Evolutionary conservation across 495 filamentous ascomycete species (phyloP), one percentile per base, ranked within the genome.

Genomic region (Podospora comata): DNA sequence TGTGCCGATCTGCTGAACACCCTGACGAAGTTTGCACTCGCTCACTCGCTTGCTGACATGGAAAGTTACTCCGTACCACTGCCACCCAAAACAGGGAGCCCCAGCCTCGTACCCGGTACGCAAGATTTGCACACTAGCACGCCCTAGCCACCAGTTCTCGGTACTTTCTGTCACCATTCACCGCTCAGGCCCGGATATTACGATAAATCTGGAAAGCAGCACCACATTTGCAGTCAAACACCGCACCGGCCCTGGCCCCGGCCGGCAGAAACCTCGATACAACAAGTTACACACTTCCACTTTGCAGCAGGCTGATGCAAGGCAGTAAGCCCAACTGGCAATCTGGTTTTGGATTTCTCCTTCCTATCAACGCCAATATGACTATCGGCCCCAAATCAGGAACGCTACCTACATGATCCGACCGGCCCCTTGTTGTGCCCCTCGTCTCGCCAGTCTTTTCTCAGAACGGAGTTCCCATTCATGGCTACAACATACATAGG

Each of bases 171-270:
- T 23, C 23, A 61, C 26, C 9, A 69, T 63, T 63, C 30, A 63
- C 61, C 61, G 61, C 61, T 63, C 63, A 26, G 62, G 62, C 62
- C 68, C 68, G 59, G 68, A 69, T 69, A 69, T 69, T 69, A 54
- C 62, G 34, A 68, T 62, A 28, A 15, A 26, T 69, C 64, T 61
- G 64, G 58, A 60, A 69, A 66, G 56, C 39, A 62, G 61, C 57
- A 57, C 20, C 26, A 61, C 32, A 39, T 7, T 58, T 13, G 39
- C 39, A 48, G 39, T 48, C 39, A 48, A 48, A 48, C 39, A 48
- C 39, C 39, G 9, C 39, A 48, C 15, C 39, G 39, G 30, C 15
- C 32, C 30, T 19, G 61, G 59, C 23, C 59, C 27, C 59, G 59
- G 27, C 27, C 59, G 59, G 27, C 59, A 18, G 59, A 26, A 32